phyloP scores from a whole-genome alignment of 2,329 filamentous ascomycete genomes.

The Penicillium freii region DNA sequence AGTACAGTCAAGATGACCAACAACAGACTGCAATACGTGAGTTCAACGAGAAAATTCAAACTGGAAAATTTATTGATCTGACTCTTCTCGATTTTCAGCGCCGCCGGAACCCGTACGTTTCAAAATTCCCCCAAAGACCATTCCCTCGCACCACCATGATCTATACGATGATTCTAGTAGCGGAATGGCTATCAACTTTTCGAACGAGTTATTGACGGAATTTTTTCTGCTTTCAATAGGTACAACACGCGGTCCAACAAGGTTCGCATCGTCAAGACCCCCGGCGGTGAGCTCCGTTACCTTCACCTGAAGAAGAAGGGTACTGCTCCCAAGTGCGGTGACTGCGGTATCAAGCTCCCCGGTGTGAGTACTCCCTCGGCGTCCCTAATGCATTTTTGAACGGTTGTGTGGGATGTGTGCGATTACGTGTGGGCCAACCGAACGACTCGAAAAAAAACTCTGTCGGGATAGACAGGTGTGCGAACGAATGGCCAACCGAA shows the following conservation, averaged over 20 bases:
- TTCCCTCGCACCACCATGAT: conserved; percentile 20
- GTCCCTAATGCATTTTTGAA: conserved; percentile 12
- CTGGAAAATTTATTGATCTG: conserved; percentile 28
- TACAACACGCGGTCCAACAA: conserved; percentile 99
- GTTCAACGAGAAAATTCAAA: conserved; percentile 20
- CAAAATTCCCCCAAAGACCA: conserved; percentile 16
- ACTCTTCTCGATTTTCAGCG: conserved; percentile 49
- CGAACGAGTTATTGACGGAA: conserved; percentile 34
- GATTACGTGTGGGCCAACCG: conserved; percentile 15
- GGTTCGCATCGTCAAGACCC: conserved; percentile 92
- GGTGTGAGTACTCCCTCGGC: conserved; percentile 71
- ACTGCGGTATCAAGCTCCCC: conserved; percentile 96
- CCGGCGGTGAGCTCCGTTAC: conserved; percentile 90
- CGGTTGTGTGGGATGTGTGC: conserved; percentile 17
- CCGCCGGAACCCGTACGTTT: conserved; percentile 75
- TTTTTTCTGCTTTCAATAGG: conserved; percentile 50
- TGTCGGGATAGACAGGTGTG: conserved; percentile 7
- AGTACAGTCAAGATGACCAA: conserved; percentile 52
- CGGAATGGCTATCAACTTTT: conserved; percentile 6
- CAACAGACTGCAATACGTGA: conserved; percentile 53
- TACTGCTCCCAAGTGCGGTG: conserved; percentile 97
- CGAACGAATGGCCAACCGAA: conserved; percentile 16
- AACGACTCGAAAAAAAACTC: conserved; percentile 15
- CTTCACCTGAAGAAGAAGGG: conserved; percentile 99
- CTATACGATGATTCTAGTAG: conserved; percentile 16